Evolutionary conservation across 2,329 filamentous ascomycete species (phyloP), one percentile per base, ranked within the genome.

Genomic region (Fusarium equiseti): DNA sequence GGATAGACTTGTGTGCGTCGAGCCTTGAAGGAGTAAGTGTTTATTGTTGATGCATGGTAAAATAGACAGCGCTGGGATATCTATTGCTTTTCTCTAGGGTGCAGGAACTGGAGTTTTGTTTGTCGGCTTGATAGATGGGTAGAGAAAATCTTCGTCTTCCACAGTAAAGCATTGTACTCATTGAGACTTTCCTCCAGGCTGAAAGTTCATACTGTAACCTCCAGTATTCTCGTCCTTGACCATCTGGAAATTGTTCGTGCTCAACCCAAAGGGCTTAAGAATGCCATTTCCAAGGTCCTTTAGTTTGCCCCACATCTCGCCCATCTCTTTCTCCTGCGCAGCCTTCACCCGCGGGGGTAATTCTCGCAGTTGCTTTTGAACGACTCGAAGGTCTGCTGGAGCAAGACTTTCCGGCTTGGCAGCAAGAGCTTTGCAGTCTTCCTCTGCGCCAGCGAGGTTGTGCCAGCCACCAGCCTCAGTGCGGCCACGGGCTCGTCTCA

Each of bases 281-380:
- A 99, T 89, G 2, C 94, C 94, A 78, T 99, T 97, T 0, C 96
- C 96, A 65, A 99, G 83, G 81, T 92, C 90, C 78, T 97, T 98
- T 75, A 99, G 82, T 83, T 98, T 98, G 20, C 92, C 93, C 94
- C 97, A 97, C 94, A 98, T 98, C 82, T 99, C 95, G 5, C 88
- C 91, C 88, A 96, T 93, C 81, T 99, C 96, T 73, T 87, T 88
- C 77, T 97, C 91, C 81, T 94, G 93, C 2, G 95, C 94, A 20
- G 87, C 88, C 70, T 95, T 92, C 52, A 94, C 87, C 67, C 87
- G 86, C 2, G 86, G 83, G 3, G 93, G 93, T 42, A 98, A 81
- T 24, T 84, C 82, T 16, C 84, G 80, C 63, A 97, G 83, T 73
- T 94, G 91, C 29, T 84, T 81, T 55, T 89, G 84, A 3, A 97